These are phyloP conservation scores for Amanita exitialis DNA, from an alignment of 768 basidiomycete species.

Conservation along the genomic window DNA sequence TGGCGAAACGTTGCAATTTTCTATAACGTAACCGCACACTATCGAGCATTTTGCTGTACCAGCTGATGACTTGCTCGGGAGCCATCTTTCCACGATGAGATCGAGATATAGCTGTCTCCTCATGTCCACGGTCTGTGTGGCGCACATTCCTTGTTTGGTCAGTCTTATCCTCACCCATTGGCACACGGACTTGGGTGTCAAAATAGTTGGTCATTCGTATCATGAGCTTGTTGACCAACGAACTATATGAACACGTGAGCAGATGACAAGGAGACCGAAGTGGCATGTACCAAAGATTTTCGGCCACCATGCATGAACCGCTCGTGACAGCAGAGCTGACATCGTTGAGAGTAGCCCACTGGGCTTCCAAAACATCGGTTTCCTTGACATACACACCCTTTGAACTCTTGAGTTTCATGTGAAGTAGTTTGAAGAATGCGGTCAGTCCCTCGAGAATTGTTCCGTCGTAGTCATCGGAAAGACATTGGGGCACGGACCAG, in stretches of 20 bases:
- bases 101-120: conserved; percentile 13
- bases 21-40: conserved; percentile 86
- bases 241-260: conserved; percentile 34
- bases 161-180: conserved; percentile 33
- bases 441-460: conserved; percentile 82
- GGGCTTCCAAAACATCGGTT: conserved; percentile 93
- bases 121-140: conserved; percentile 11
- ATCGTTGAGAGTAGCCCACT: conserved; percentile 92
- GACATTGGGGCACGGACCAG: conserved; percentile 85
- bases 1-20: conserved; percentile 88
- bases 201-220: conserved; percentile 91
- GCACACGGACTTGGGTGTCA: conserved; percentile 84
- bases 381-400: conserved; percentile 96
- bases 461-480: conserved; percentile 82
- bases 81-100: conserved; percentile 46
- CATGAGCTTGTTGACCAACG: conserved; percentile 87
- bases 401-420: conserved; percentile 90
- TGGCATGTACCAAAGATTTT: conserved; percentile 78
- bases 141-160: conserved; percentile 12
- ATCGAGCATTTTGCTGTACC: conserved; percentile 92
- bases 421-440: conserved; percentile 88
- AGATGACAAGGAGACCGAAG: conserved; percentile 1
- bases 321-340: conserved; percentile 82
- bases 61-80: conserved; percentile 71
- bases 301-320: conserved; percentile 86